phyloP scores from a whole-genome alignment of 176 grass and related monocot genomes.

The Lolium perenne region DNA sequence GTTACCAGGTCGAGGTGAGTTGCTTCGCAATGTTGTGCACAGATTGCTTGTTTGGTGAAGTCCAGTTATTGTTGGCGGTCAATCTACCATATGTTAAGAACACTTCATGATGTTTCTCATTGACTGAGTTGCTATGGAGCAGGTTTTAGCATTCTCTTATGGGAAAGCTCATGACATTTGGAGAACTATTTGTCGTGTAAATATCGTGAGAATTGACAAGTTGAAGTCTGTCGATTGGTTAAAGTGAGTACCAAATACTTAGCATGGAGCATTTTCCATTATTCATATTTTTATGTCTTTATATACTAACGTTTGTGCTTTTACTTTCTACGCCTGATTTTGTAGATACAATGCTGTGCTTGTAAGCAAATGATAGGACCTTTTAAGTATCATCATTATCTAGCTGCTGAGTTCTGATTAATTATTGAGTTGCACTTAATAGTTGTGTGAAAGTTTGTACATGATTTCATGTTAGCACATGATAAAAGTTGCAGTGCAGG shows the following conservation, averaged over 20 bases:
- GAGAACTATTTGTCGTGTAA: constrained; percentile 64
- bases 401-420: neutral
- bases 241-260: constrained; percentile 67
- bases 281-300: neutral
- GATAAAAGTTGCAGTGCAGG: neutral
- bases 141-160: constrained; percentile 75
- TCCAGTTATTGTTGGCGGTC: neutral
- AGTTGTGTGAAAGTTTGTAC: neutral
- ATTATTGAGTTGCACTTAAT: neutral
- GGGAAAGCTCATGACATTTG: constrained; percentile 65
- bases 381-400: constrained; percentile 5
- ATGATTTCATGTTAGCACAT: constrained; percentile 16
- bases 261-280: constrained; percentile 27
- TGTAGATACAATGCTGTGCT: constrained; percentile 78
- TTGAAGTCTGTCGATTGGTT: constrained; percentile 74
- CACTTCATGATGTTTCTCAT: neutral
- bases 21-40: constrained; percentile 16
- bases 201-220: constrained; percentile 47
- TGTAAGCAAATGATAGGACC: constrained; percentile 38
- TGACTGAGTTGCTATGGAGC: constrained; percentile 30
- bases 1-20: constrained; percentile 79
- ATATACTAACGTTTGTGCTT: constrained; percentile 20
- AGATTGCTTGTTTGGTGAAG: neutral
- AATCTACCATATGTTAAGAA: constrained; percentile 24
- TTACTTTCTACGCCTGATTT: constrained; percentile 39